Evolutionary conservation across 2,329 filamentous ascomycete genomes (phyloP), one percentile per base, ranked within the genome.

Genomic region (Huntiella decipiens): DNA sequence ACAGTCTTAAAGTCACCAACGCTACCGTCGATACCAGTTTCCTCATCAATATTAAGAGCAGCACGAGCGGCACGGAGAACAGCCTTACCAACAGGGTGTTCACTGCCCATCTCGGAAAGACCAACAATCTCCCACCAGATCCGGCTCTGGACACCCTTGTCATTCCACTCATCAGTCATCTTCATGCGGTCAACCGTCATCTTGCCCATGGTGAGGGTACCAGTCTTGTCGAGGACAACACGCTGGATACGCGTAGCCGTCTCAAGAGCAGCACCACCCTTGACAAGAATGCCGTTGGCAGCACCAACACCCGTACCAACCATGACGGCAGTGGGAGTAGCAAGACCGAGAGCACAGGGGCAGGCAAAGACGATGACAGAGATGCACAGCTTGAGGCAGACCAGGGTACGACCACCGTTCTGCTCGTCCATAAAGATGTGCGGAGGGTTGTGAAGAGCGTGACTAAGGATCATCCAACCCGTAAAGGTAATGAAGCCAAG

Each of bases 311-410:
- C 91, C n/a, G 91, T 96, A 38, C 91, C 91, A 28, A 98, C 91
- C 91, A 98, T 96, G 58, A 98, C 87, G 2, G 91, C 91, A 0
- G 91, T 98, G 2, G 91, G 91, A 1, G 91, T 96, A 17, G 86
- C 87, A 13, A 98, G 71, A 47, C 91, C 91, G n/a, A 98, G 74
- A 1, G 91, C 91, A 58, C 91, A 98, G 13, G 91, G 91, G 57
- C 91, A 98, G 4, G 91, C 91, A 60, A 98, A 95, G 15, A 96
- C 91, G 57, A 98, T 93, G 53, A 98, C 91, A 0, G 91, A 93
- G 54, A 98, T 98, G 63, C 91, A 96, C 12, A 98, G 77, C 66
- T 96, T 92, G 52, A 96, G 68, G 58, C 91, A 98, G 2, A 96
- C 84, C 83, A 98, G 95, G 52, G 95, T 67, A 58, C 84, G 88